A percentile compares a stretch with the other conserved stretches of the same genome.
These are phyloP conservation scores for Mucor indicus DNA, from an alignment of 371 early-diverging fungal species.

Conservation along the genomic window DNA sequence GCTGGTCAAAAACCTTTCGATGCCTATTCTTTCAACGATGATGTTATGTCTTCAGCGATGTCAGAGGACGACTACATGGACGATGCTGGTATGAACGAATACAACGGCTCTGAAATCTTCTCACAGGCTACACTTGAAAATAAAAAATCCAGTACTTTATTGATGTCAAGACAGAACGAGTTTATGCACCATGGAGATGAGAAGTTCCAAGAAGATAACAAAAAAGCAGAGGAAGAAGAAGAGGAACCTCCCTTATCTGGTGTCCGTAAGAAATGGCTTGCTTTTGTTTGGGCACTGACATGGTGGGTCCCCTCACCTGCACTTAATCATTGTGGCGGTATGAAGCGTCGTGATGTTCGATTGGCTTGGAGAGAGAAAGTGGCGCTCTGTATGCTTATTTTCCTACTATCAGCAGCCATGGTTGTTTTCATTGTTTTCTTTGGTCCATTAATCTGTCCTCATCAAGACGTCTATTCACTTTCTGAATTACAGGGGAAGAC, in stretches of 20 bases:
- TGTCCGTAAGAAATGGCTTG: conserved; percentile 69
- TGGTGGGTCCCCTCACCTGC: conserved; percentile 77
- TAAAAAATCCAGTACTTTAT: conserved; percentile 2
- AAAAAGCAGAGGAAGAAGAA: conserved; percentile 29
- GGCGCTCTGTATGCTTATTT: conserved; percentile 79
- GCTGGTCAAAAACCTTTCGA: conserved; percentile 24
- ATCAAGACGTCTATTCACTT: conserved; percentile 60
- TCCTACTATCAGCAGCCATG: conserved; percentile 65
- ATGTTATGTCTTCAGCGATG: conserved; percentile 29
- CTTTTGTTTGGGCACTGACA: conserved; percentile 73
- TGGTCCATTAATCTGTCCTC: conserved; percentile 81
- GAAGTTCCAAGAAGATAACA: neutral
- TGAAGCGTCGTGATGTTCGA: conserved; percentile 71
- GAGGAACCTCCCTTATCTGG: conserved; percentile 25
- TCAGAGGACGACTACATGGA: conserved; percentile 31
- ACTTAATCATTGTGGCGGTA: conserved; percentile 58
- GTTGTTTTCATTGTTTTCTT: conserved; percentile 84
- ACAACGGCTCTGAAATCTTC: conserved; percentile 17
- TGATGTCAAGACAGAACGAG: neutral
- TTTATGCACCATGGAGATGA: neutral
- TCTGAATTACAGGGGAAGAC: conserved; percentile 46
- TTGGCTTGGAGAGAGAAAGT: conserved; percentile 94
- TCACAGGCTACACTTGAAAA: conserved; percentile 22
- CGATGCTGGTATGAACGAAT: conserved; percentile 19
- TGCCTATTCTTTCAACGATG: conserved; percentile 35